phyloP scores from a whole-genome alignment of 169 alveolate species.

The Plasmodium chabaudi region DNA sequence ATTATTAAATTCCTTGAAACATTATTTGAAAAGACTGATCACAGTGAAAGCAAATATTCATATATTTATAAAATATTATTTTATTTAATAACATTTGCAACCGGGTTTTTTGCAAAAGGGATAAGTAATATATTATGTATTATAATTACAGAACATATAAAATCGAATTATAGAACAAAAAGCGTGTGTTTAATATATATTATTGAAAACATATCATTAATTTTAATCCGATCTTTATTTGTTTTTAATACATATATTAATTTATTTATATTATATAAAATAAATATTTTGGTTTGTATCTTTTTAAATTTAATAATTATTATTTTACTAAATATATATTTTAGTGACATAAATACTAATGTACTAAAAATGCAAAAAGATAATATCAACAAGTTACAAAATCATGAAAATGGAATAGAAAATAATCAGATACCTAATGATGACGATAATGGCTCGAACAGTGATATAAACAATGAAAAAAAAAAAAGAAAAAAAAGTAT shows the following conservation, averaged over 20 bases:
- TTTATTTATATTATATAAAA: not conserved
- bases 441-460: too few relatives aligned
- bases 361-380: not conserved
- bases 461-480: too few relatives aligned
- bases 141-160: conserved; percentile 28
- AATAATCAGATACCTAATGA: too few relatives aligned
- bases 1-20: too few relatives aligned
- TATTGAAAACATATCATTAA: not conserved
- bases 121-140: conserved; percentile 24
- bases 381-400: not conserved
- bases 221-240: conserved; percentile 10
- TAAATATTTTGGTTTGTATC: not conserved
- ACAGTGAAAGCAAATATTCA: too few relatives aligned
- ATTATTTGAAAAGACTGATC: too few relatives aligned
- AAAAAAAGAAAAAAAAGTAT: not conserved
- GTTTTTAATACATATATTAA: not conserved
- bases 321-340: not conserved
- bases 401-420: not conserved
- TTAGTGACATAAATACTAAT: not conserved
- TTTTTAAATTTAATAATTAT: not conserved
- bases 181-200: conserved; percentile 1
- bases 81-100: not conserved
- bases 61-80: not conserved
- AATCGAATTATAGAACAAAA: conserved; percentile 5
- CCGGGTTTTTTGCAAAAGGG: conserved; percentile 31